Evolutionary conservation across 345 rosid genomes (phyloP), one percentile per base, ranked within the genome.

Genomic region (Brassica rapa): DNA sequence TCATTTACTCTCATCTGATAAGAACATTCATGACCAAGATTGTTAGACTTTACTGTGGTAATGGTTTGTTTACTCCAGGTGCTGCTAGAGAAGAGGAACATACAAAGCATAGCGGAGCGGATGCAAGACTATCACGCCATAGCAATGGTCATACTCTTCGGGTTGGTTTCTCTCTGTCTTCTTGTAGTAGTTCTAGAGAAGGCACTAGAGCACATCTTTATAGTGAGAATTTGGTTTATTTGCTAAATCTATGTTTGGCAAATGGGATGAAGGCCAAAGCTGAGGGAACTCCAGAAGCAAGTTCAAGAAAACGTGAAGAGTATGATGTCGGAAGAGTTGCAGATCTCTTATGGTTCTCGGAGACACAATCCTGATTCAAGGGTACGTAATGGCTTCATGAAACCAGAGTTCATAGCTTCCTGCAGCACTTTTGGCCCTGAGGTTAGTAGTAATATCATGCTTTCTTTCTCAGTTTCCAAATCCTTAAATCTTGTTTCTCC

Each of bases 91-190:
- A 83, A 86, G 83, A 86, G 86, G 75, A 83, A 81, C 74, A 75
- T 78, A 35, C 64, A 72, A 66, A 77, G 78, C 70, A 81, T 94
- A 25, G 75, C 83, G 3, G 88, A 91, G 35, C 87, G 86, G 67
- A 91, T 94, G 96, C 88, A 74, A 65, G 92, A 79, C 78, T 93
- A 93, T 84, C 91, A 91, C 69, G 91, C 88, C 75, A 84, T 88
- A 51, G 98, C 94, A 74, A 92, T 92, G 97, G 82, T 94, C 82
- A 82, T 92, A 83, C 79, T 92, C 66, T 83, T 89, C 59, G 98
- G 97, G 96, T 92, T 85, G 2, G 21, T 33, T 66, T 51, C 56
- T 65, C 0, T 65, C 10, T 66, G n/a, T 19, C 9, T 66, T 66
- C 16, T 10, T 66, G 29, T 21, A 66, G 1, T 37, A 37, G 27